A percentile compares a stretch with the other conserved stretches of the same genome.
Evolutionary conservation across 2,329 filamentous ascomycete genomes (phyloP).

Genomic region (Trichoderma sp.): DNA sequence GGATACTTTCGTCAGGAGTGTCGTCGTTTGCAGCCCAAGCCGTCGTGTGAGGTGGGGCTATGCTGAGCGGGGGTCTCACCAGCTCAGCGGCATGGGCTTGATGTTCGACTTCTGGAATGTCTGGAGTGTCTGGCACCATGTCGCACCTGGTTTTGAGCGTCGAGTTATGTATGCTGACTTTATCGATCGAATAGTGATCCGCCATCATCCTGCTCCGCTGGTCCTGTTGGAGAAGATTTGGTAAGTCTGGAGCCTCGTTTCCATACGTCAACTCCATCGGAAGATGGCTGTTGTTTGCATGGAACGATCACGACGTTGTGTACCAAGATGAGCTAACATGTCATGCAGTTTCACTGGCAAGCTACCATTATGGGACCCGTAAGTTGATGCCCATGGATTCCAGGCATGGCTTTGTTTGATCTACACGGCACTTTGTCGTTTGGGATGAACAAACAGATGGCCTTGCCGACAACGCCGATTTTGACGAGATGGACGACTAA

Average conservation of each 20-base stretch:
- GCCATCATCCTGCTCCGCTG: constrained; percentile 97
- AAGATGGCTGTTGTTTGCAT: not conserved
- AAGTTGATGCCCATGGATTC: constrained; percentile 42
- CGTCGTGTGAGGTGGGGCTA: constrained; percentile 18
- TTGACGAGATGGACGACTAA: constrained; percentile 29
- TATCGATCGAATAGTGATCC: constrained; percentile 67
- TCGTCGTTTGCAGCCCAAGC: constrained; percentile 15
- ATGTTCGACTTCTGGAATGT: not conserved
- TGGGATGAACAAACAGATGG: not conserved
- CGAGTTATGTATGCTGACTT: constrained; percentile 24
- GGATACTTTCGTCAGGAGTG: constrained; percentile 20
- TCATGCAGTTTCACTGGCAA: constrained; percentile 94
- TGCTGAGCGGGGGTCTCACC: constrained; percentile 22
- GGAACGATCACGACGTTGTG: not conserved
- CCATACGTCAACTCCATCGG: constrained; percentile 9
- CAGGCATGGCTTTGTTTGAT: not conserved
- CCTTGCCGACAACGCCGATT: not conserved
- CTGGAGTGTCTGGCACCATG: not conserved
- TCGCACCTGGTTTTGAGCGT: not conserved
- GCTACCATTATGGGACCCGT: constrained; percentile 99
- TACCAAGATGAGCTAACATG: constrained; percentile 26
- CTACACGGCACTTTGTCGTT: not conserved
- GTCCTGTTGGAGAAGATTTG: constrained; percentile 94
- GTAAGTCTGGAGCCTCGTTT: constrained; percentile 57
- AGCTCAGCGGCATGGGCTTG: constrained; percentile 7